Conservation (phyloP, 139 green algal species). For the Zygnema cylindricum region DNA sequence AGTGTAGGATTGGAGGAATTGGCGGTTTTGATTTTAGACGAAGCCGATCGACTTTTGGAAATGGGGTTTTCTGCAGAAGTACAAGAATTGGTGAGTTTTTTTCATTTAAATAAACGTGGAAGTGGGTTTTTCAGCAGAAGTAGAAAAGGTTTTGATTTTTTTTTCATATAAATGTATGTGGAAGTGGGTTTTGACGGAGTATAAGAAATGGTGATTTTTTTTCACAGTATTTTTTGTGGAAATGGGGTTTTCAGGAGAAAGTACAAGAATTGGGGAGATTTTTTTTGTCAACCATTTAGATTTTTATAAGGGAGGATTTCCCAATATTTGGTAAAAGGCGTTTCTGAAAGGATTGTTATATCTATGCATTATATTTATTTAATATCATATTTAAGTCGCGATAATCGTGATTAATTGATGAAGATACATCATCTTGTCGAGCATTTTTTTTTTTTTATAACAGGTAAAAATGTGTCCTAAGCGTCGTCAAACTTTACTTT, state of each 20-base stretch:
- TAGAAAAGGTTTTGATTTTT: too few species aligned
- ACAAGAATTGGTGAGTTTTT: slow-evolving; percentile 73
- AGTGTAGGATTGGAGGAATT: slow-evolving; percentile 89
- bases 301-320: too few species aligned
- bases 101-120: too few species aligned
- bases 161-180: not conserved
- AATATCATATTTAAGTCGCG: not conserved
- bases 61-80: slow-evolving; percentile 88
- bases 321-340: too few species aligned
- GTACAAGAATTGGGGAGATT: too few species aligned
- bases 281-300: too few species aligned
- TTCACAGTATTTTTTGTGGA: too few species aligned
- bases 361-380: too few species aligned
- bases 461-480: slow-evolving; percentile 72
- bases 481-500: slow-evolving; percentile 94
- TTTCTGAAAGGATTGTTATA: too few species aligned
- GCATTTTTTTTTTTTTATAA: too few species aligned
- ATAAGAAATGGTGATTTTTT: slow-evolving; percentile 1
- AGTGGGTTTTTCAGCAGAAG: slow-evolving; percentile 13
- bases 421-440: too few species aligned
- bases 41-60: slow-evolving; percentile 88
- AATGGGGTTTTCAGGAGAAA: too few species aligned
- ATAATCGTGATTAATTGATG: not conserved
- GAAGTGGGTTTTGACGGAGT: slow-evolving; percentile 6
- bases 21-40: slow-evolving; percentile 89